Evolutionary conservation across 1,139 yeast species (phyloP).

Genomic region (Entelexis paramagnoliae): DNA sequence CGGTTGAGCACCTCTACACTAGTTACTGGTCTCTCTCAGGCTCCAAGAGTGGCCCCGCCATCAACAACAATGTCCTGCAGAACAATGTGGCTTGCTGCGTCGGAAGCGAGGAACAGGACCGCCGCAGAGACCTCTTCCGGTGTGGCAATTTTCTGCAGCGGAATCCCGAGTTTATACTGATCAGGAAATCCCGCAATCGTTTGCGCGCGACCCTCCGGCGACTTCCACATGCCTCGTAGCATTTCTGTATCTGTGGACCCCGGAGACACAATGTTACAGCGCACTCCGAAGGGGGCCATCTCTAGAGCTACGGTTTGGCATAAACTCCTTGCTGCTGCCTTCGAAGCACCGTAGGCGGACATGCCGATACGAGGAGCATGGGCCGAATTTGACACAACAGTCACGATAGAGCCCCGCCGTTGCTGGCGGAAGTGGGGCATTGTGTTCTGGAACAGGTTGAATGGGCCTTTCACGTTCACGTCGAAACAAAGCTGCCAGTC

Average conservation of each 20-base stretch:
- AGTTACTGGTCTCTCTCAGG: not conserved
- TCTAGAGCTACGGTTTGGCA: slow-evolving; percentile 16
- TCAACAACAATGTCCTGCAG: slow-evolving; percentile 20
- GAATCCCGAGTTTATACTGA: slow-evolving; percentile 19
- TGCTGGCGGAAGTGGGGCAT: slow-evolving; percentile 12
- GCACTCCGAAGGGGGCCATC: slow-evolving; percentile 16
- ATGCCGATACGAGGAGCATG: slow-evolving; percentile 19
- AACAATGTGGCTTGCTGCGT: slow-evolving; percentile 18
- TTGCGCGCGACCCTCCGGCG: slow-evolving; percentile 1
- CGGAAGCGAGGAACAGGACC: slow-evolving; percentile 17
- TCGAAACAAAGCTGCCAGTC: slow-evolving; percentile 15
- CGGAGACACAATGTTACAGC: slow-evolving; percentile 18
- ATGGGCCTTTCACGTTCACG: slow-evolving; percentile 18
- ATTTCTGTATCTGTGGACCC: slow-evolving; percentile 20
- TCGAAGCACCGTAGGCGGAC: slow-evolving; percentile 21
- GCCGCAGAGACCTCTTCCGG: slow-evolving; percentile 12
- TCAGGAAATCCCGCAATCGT: slow-evolving; percentile 16
- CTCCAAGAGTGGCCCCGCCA: slow-evolving; percentile 20
- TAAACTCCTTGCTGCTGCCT: slow-evolving; percentile 15
- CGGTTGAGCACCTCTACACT: no score
- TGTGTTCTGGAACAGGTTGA: slow-evolving; percentile 12
- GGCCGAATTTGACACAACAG: slow-evolving; percentile 17
- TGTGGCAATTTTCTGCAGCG: slow-evolving; percentile 14
- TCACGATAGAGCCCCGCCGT: slow-evolving; percentile 12
- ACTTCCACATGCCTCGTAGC: slow-evolving; percentile 14